Conservation (phyloP, 352 stramenopile species). For the Phytopythium delawarense region DNA sequence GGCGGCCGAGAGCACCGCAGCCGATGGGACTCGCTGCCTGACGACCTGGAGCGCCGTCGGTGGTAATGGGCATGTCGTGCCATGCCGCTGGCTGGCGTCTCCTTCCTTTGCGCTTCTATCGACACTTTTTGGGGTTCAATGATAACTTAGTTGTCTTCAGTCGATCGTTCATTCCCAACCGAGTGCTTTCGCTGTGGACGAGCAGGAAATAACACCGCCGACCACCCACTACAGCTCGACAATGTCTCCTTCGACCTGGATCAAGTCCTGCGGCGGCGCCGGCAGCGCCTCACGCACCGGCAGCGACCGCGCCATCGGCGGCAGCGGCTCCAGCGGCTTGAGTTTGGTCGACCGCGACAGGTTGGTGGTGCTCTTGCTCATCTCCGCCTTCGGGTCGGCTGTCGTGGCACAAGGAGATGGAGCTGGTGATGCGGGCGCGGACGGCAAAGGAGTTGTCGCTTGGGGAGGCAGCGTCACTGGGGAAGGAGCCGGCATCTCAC, state of each 20-base stretch:
- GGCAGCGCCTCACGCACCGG: conserved; percentile 29
- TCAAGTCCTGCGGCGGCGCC: conserved; percentile 34
- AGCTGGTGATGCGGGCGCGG: conserved; percentile 1
- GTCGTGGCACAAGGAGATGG: conserved; percentile 10
- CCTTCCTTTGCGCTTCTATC: not conserved
- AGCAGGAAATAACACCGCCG: not conserved
- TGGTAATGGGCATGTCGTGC: conserved; percentile 13
- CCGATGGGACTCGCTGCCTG: conserved; percentile 34
- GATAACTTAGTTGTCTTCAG: not conserved
- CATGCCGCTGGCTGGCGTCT: not conserved
- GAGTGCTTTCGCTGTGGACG: not conserved
- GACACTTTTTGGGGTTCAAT: not conserved
- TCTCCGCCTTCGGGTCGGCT: conserved; percentile 4
- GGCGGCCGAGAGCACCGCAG: conserved; percentile 14
- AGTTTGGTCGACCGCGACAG: conserved; percentile 17
- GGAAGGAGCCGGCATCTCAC: not conserved
- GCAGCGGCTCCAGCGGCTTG: conserved; percentile 11
- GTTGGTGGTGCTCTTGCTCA: conserved; percentile 8
- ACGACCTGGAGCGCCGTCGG: conserved; percentile 27
- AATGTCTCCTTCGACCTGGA: conserved; percentile 58
- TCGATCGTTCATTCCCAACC: not conserved
- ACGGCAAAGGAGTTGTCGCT: not conserved
- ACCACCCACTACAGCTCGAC: conserved; percentile 36
- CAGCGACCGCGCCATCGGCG: conserved; percentile 22
- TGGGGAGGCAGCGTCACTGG: not conserved